Evolutionary conservation across 2,329 filamentous ascomycete genomes (phyloP).

Genomic region (Stagonosporopsis cucurbitacearum): DNA sequence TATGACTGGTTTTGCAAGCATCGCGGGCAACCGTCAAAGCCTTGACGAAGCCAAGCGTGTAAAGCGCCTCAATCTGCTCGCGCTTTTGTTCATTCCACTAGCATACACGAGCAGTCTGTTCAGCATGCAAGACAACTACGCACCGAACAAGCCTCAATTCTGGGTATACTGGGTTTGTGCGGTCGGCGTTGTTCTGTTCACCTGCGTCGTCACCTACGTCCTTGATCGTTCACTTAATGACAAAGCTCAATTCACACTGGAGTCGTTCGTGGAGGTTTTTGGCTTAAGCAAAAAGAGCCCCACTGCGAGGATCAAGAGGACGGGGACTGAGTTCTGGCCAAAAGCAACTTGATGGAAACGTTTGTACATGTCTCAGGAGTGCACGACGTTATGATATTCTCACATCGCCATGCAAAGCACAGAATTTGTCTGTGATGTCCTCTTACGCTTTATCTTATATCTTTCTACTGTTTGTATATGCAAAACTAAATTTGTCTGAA

Average conservation of each 20-base stretch:
- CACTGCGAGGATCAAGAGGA: neutral
- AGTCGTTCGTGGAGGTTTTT: neutral
- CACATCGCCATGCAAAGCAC: too few relatives aligned
- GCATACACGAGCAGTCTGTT: conserved; percentile 44
- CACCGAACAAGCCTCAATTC: conserved; percentile 36
- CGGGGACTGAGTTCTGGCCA: neutral
- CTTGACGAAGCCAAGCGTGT: conserved; percentile 46
- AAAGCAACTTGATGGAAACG: neutral
- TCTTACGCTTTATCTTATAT: neutral
- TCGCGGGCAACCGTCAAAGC: conserved; percentile 44
- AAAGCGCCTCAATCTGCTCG: conserved; percentile 43
- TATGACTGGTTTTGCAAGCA: conserved; percentile 44
- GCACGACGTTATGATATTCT: neutral
- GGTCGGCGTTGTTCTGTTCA: conserved; percentile 33
- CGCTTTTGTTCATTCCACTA: conserved; percentile 43
- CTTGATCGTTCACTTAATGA: conserved; percentile 40
- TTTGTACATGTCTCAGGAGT: neutral
- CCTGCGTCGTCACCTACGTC: conserved; percentile 32
- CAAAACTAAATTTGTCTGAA: neutral
- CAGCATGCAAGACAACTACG: conserved; percentile 44
- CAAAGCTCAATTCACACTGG: conserved; percentile 34
- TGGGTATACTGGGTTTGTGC: conserved; percentile 46
- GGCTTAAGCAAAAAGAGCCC: neutral
- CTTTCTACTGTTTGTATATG: neutral
- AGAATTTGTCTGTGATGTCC: neutral